These are phyloP conservation scores for Ascodesmis nigricans DNA, from an alignment of 495 filamentous ascomycete genomes.

Conservation along the genomic window DNA sequence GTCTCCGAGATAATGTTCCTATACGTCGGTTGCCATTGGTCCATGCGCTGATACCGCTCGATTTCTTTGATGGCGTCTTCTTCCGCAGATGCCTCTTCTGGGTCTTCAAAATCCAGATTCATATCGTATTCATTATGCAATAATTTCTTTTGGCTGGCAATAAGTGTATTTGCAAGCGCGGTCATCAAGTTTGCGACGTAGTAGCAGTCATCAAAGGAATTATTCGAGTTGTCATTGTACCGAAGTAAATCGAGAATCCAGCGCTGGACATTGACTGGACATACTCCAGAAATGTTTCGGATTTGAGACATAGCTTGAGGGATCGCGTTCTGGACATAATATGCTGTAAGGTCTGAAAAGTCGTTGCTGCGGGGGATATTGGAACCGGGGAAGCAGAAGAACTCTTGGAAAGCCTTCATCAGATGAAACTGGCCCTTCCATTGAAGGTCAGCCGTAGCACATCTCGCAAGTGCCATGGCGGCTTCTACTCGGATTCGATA, in stretches of 20 bases:
- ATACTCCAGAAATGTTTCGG: constrained; percentile 50
- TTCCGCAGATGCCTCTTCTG: constrained; percentile 35
- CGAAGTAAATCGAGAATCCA: constrained; percentile 75
- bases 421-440: constrained; percentile 73
- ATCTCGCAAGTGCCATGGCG: constrained; percentile 46
- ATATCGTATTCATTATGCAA: constrained; percentile 27
- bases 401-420: constrained; percentile 56
- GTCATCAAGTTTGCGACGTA: constrained; percentile 68
- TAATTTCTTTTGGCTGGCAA: constrained; percentile 8
- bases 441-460: constrained; percentile 43
- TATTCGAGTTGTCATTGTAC: constrained; percentile 82
- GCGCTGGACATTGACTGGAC: constrained; percentile 47
- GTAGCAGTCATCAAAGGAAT: constrained; percentile 64
- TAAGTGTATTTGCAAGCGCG: constrained; percentile 54
- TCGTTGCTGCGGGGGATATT: constrained; percentile 68
- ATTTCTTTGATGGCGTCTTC: constrained; percentile 60
- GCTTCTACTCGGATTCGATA: constrained; percentile 75
- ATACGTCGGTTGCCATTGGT: constrained; percentile 79
- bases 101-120: constrained; percentile 32
- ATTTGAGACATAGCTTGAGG: constrained; percentile 56
- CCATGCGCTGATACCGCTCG: constrained; percentile 71
- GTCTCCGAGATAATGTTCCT: constrained; percentile 77
- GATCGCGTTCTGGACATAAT: constrained; percentile 62
- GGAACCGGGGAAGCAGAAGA: constrained; percentile 59
- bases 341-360: constrained; percentile 62